Conservation (phyloP, 345 rosid species). For the Acer campestre region DNA sequence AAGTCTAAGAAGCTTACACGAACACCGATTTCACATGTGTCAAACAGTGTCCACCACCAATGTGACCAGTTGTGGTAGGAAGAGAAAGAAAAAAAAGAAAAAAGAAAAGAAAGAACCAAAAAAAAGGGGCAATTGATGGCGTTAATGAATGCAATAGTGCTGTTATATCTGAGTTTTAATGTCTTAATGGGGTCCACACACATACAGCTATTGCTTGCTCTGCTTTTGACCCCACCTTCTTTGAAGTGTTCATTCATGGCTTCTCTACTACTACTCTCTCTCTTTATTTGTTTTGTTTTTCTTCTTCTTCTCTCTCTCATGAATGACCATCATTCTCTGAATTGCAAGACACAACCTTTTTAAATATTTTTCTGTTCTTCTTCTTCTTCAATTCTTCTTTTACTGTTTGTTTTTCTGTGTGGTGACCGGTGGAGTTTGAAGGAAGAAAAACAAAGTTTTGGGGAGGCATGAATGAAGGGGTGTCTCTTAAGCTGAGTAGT, state of each 20-base stretch:
- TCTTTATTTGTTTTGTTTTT: conserved; percentile 3
- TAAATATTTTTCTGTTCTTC: neutral
- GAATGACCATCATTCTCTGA: conserved; percentile 12
- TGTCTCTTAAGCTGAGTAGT: conserved; percentile 30
- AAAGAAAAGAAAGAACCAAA: neutral
- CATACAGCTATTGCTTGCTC: conserved; percentile 28
- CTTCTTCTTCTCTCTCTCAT: neutral
- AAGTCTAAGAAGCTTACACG: too few relatives aligned
- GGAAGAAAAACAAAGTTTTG: neutral
- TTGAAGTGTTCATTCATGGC: conserved; percentile 34
- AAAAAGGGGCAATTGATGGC: conserved; percentile 31
- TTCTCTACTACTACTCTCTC: conserved; percentile 17
- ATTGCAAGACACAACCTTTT: conserved; percentile 21
- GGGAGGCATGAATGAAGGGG: conserved; percentile 43
- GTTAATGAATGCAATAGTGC: conserved; percentile 27
- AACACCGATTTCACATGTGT: neutral
- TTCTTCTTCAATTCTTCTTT: neutral
- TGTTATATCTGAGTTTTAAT: conserved; percentile 20
- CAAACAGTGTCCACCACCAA: neutral
- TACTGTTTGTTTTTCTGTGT: neutral
- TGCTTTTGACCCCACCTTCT: conserved; percentile 36
- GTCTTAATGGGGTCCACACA: conserved; percentile 22
- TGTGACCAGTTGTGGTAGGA: neutral
- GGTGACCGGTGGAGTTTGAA: neutral
- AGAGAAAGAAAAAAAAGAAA: neutral